These are phyloP conservation scores for Sphagnum contortum DNA, from an alignment of 225 moss, liverwort and hornwort species.

Conservation along the genomic window DNA sequence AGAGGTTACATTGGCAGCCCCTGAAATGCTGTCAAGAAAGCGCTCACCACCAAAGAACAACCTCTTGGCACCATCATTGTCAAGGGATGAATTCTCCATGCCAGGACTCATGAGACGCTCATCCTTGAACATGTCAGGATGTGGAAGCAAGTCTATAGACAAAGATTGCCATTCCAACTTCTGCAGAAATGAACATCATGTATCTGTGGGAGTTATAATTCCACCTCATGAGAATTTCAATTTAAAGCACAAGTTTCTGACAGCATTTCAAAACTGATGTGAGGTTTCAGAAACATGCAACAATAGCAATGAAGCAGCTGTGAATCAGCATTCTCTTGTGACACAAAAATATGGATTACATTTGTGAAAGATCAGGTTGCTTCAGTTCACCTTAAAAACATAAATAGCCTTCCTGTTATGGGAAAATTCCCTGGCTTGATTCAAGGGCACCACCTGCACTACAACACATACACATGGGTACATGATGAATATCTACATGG, in stretches of 20 bases:
- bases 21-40: slow-evolving; percentile 88
- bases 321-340: too few species aligned
- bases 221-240: not conserved
- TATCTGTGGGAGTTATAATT: not conserved
- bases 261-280: too few species aligned
- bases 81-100: slow-evolving; percentile 50
- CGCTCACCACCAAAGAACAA: slow-evolving; percentile 97
- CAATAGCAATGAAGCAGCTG: too few species aligned
- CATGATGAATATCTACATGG: not conserved
- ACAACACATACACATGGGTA: slow-evolving; percentile 5
- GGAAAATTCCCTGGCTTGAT: slow-evolving; percentile 78
- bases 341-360: too few species aligned
- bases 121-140: slow-evolving; percentile 98
- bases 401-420: slow-evolving; percentile 69
- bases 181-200: slow-evolving; percentile 25
- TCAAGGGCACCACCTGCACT: slow-evolving; percentile 76
- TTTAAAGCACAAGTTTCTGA: too few species aligned
- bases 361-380: too few species aligned
- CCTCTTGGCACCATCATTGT: slow-evolving; percentile 80
- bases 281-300: too few species aligned
- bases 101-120: slow-evolving; percentile 62
- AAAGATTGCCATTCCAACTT: slow-evolving; percentile 92
- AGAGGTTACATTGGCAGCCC: slow-evolving; percentile 67
- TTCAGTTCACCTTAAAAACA: slow-evolving; percentile 17
- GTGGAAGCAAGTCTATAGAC: slow-evolving; percentile 91